A percentile compares a stretch with the other conserved stretches of the same genome.
Conservation (phyloP, 306 rosid genomes). For the Dalbergia oliveri region DNA sequence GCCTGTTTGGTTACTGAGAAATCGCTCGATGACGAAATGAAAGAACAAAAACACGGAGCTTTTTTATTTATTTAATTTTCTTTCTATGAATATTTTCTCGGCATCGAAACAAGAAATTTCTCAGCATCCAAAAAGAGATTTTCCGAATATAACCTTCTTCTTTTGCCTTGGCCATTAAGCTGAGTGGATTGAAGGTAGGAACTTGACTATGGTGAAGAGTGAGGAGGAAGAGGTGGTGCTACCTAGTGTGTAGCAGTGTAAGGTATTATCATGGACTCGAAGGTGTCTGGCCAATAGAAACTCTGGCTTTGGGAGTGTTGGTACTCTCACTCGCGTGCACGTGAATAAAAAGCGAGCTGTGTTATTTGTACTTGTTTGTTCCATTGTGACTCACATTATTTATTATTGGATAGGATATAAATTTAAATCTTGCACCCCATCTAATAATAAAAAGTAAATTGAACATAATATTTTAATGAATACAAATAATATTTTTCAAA, state of each 20-base stretch:
- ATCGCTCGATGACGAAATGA: not conserved
- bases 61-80: too few relatives aligned
- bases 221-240: not conserved
- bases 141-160: slow-evolving; percentile 43
- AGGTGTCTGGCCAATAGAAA: not conserved
- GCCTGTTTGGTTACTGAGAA: slow-evolving; percentile 10
- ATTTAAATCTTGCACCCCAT: too few relatives aligned
- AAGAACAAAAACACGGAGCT: not conserved
- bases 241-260: not conserved
- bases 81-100: slow-evolving; percentile 8
- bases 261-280: not conserved
- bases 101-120: slow-evolving; percentile 19
- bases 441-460: too few relatives aligned
- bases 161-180: slow-evolving; percentile 46
- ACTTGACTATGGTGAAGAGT: not conserved
- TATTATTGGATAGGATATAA: too few relatives aligned
- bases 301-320: not conserved
- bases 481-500: too few relatives aligned
- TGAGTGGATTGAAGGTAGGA: not conserved
- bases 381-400: too few relatives aligned
- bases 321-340: not conserved
- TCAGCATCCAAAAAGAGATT: not conserved
- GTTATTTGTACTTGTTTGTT: too few relatives aligned
- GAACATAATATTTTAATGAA: too few relatives aligned
- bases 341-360: too few relatives aligned